Base-by-base conservation (phyloP, 176 grass and related monocot species). In the Neostapfia colusana region DNA sequence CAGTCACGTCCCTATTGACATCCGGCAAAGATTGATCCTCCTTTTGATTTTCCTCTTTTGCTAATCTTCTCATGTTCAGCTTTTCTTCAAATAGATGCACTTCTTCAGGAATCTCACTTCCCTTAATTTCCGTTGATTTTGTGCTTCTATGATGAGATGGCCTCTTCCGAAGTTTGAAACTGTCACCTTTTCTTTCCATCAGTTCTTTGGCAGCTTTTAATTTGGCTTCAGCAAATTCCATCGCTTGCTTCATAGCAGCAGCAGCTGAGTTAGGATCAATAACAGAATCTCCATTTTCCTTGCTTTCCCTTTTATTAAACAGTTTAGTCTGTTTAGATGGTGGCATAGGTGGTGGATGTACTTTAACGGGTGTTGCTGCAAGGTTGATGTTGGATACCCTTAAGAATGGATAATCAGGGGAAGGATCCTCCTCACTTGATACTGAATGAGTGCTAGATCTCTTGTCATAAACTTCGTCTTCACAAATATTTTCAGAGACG, bases 181-280 rank as follows among this genome's bases (percentile, higher is more conserved):
- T 87, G 53, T 80, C 91, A 0, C 89, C 79, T 68, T 87, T 94
- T 82, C 80, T 88, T 59, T 94, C 95, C 82, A 86, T 93, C 83
- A 94, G 63, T 77, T 95, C 91, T 84, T 99, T 99, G 72, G 91
- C 92, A 88, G 86, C 77, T 89, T 90, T 99, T 79, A 99, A 85
- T 87, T 78, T 90, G 45, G 95, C 91, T 86, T 89, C 82, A 85
- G 95, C 91, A 81, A 95, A 88, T 78, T 92, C 85, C 95, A 99
- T 95, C 59, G 91, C 95, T 86, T 99, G 89, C 82, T 90, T 92
- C 56, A 99, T 92, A 72, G 89, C 92, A 73, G 79, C 85, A 73
- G 91, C 85, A 69, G 74, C 85, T 67, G 92, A 87, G 65, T 78
- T 92, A 79, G 70, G 83, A 72, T 92, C 88, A 64, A 88, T 43